phyloP scores from a whole-genome alignment of 1,284 basidiomycete species.

The Rhodotorula sp. region DNA sequence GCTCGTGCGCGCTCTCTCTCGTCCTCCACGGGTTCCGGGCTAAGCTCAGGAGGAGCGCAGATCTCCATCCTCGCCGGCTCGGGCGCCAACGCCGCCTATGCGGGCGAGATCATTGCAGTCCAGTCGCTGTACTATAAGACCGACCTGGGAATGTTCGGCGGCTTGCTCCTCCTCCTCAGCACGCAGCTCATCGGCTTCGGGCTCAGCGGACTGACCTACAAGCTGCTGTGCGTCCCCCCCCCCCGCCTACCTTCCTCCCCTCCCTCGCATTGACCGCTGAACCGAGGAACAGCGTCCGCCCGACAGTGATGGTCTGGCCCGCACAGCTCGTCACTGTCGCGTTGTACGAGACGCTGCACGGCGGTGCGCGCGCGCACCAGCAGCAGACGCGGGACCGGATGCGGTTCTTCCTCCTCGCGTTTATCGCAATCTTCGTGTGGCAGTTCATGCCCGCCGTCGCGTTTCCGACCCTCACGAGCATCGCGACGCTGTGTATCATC shows the following conservation, averaged over 20 bases:
- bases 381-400: constrained; percentile 39
- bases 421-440: constrained; percentile 45
- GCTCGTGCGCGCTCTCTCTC: constrained; percentile 37
- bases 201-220: constrained; percentile 54
- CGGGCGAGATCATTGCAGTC: constrained; percentile 49
- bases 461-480: constrained; percentile 52
- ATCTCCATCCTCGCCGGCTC: constrained; percentile 30
- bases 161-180: constrained; percentile 56
- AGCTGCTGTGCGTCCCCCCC: constrained; percentile 35
- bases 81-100: constrained; percentile 46
- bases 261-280: neutral
- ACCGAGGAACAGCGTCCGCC: constrained; percentile 42
- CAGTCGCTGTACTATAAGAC: constrained; percentile 47
- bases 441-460: constrained; percentile 48
- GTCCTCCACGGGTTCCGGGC: neutral
- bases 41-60: neutral
- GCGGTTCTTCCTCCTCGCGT: constrained; percentile 43
- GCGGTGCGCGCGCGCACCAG: constrained; percentile 45
- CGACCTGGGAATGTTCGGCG: constrained; percentile 46
- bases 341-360: constrained; percentile 51
- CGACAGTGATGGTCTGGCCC: constrained; percentile 49
- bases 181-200: constrained; percentile 61
- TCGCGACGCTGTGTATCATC: constrained; percentile 52
- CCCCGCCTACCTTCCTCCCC: no score
- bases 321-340: constrained; percentile 50